A percentile compares a stretch with the other conserved stretches of the same genome.
Evolutionary conservation across 2,329 filamentous ascomycete species (phyloP).

Genomic region (Fusarium sambucinum): DNA sequence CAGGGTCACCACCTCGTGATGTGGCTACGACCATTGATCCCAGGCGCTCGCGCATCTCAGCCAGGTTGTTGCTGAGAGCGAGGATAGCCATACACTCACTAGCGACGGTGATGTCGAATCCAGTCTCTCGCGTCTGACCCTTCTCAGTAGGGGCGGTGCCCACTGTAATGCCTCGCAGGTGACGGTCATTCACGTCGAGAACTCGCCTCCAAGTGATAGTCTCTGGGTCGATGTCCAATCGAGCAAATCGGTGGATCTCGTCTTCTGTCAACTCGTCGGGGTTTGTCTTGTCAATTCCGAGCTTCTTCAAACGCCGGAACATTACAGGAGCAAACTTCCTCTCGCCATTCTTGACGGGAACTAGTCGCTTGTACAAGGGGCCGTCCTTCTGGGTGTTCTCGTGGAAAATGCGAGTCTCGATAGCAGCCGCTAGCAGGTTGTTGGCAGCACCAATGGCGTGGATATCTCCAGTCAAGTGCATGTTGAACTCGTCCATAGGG

Average conservation of each 20-base stretch:
- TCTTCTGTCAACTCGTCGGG: slow-evolving; percentile 91
- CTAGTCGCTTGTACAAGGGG: slow-evolving; percentile 86
- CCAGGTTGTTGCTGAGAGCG: slow-evolving; percentile 87
- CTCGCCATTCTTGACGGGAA: slow-evolving; percentile 90
- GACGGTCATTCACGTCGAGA: slow-evolving; percentile 95
- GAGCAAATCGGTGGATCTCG: slow-evolving; percentile 88
- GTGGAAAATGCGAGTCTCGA: slow-evolving; percentile 98
- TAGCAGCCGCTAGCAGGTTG: slow-evolving; percentile 94
- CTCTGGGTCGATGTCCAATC: slow-evolving; percentile 94
- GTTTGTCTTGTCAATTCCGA: slow-evolving; percentile 95
- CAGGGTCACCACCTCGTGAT: slow-evolving; percentile 85
- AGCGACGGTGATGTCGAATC: slow-evolving; percentile 97
- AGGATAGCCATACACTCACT: slow-evolving; percentile 99
- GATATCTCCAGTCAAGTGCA: slow-evolving; percentile 97
- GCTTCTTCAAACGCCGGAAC: slow-evolving; percentile 93
- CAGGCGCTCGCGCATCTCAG: slow-evolving; percentile 91
- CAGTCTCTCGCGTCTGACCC: slow-evolving; percentile 87
- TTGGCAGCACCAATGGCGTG: slow-evolving; percentile 97
- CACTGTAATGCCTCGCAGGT: slow-evolving; percentile 89
- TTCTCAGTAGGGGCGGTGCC: slow-evolving; percentile 92
- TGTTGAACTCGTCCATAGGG: slow-evolving; percentile 99
- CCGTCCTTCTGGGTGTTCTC: slow-evolving; percentile 95
- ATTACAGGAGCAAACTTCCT: slow-evolving; percentile 89
- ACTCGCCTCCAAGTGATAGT: slow-evolving; percentile 98
- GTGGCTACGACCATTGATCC: slow-evolving; percentile 96